Base-by-base conservation (phyloP, 2,329 filamentous ascomycete genomes). In the Alternaria viburni region DNA sequence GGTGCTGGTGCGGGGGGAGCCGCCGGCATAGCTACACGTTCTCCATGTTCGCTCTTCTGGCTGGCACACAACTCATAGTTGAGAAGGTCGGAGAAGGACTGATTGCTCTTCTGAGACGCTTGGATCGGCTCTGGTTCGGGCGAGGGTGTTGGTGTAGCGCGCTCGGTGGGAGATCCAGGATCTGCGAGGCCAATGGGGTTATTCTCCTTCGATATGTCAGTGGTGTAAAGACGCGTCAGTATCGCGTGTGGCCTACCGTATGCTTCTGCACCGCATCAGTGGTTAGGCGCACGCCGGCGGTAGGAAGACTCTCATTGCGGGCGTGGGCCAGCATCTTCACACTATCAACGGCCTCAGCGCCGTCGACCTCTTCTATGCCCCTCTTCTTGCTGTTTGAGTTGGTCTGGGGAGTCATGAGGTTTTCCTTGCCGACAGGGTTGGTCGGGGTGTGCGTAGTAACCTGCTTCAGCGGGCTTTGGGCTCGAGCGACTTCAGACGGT, bases 71-170 rank as follows among this genome's bases (percentile, higher is more conserved):
- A 76, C 44, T 82, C 80, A 72, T 83, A 85, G 67, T 85, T 81
- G 68, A 85, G 80, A 32, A 84, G 74, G 11, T 80, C 81, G 15
- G 83, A 84, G 70, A 85, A 85, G 15, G 81, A 83, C 26, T 72
- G 73, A 19, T 80, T 77, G 60, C 80, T 79, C 25, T 74, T 74
- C 62, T 78, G 78, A 11, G 65, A 77, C 56, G 71, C 62, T 43
- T 67, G 67, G 1, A 67, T 56, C 5, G 54, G 64, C 26, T 71
- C 68, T 13, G 62, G 64, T 50, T 62, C 59, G 54, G 59, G 59
- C 4, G 59, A 58, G 21, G 71, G 74, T 51, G 71, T 66, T 17
- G 76, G 77, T 17, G 76, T 76, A 60, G 77, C 74, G 66, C 71
- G 73, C 62, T 78, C 77, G 13, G 79, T 79, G 19, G 77, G 75